These are phyloP conservation scores for Micractinium conductrix DNA, from an alignment of 139 green algal genomes.

Conservation along the genomic window DNA sequence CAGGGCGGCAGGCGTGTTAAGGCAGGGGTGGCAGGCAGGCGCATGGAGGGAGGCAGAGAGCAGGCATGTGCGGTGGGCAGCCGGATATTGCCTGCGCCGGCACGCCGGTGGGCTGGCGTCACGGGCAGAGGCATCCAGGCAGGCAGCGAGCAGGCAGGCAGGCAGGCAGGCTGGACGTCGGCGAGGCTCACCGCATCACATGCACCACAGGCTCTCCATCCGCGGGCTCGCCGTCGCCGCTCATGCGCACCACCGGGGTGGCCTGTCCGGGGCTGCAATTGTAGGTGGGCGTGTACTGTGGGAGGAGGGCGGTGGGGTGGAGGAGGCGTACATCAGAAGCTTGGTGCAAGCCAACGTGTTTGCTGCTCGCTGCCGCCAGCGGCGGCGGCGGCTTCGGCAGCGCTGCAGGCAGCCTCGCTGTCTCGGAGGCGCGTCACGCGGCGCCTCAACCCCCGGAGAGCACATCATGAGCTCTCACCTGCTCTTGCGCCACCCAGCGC, in stretches of 20 bases:
- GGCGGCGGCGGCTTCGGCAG: too few species aligned
- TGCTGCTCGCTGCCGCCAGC: too few species aligned
- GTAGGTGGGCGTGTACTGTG: constrained; percentile 60
- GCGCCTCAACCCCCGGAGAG: too few species aligned
- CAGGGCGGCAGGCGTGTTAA: not conserved
- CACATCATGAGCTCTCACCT: too few species aligned
- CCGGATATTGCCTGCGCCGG: not conserved
- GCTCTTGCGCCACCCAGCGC: constrained; percentile 42
- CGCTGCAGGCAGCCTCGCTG: too few species aligned
- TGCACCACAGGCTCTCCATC: constrained; percentile 55
- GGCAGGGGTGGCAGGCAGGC: not conserved
- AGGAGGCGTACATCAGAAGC: too few species aligned
- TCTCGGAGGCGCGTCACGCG: too few species aligned
- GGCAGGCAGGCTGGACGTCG: not conserved
- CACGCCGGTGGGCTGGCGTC: too few species aligned
- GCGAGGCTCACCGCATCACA: constrained; percentile 63
- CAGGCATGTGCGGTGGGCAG: not conserved
- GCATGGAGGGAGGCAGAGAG: not conserved
- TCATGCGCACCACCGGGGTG: constrained; percentile 48
- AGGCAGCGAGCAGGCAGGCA: too few species aligned
- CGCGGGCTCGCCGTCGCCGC: constrained; percentile 30
- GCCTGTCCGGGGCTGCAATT: constrained; percentile 60
- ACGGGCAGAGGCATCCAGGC: too few species aligned
- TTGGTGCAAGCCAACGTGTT: too few species aligned
- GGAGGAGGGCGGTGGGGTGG: too few species aligned